phyloP scores from a whole-genome alignment of 768 basidiomycete species.

The Termitomyces sp. region DNA sequence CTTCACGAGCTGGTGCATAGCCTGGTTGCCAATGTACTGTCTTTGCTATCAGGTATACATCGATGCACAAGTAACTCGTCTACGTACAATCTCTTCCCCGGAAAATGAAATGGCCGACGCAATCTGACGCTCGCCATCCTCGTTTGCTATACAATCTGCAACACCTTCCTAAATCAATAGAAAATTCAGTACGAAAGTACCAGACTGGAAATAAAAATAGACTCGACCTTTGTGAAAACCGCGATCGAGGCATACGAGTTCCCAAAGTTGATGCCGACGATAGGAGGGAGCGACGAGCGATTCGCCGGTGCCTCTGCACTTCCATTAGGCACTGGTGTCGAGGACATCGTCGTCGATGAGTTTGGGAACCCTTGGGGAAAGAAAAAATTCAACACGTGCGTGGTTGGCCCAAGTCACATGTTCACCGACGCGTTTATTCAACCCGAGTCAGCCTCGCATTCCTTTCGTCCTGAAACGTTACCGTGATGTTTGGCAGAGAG shows the following conservation, averaged over 20 bases:
- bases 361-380: neutral
- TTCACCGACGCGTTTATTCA: neutral
- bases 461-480: neutral
- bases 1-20: conserved; percentile 91
- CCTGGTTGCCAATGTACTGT: conserved; percentile 95
- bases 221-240: conserved; percentile 82
- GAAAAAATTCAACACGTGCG: conserved; percentile 11
- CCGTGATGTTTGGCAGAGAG: neutral
- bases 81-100: conserved; percentile 83
- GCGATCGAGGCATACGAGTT: conserved; percentile 95
- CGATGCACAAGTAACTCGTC: neutral
- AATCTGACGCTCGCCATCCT: conserved; percentile 98
- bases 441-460: neutral
- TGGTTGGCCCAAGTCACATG: neutral
- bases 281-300: conserved; percentile 42
- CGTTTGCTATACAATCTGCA: conserved; percentile 95
- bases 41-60: neutral
- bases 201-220: neutral
- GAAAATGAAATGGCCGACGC: conserved; percentile 89
- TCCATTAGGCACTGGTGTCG: conserved; percentile 39
- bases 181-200: neutral
- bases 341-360: conserved; percentile 5
- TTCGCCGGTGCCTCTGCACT: conserved; percentile 35
- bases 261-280: conserved; percentile 95
- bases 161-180: conserved; percentile 63